Evolutionary conservation across 805 yeast species (phyloP), one percentile per base, ranked within the genome.

Genomic region (Saturnispora ahearnii): DNA sequence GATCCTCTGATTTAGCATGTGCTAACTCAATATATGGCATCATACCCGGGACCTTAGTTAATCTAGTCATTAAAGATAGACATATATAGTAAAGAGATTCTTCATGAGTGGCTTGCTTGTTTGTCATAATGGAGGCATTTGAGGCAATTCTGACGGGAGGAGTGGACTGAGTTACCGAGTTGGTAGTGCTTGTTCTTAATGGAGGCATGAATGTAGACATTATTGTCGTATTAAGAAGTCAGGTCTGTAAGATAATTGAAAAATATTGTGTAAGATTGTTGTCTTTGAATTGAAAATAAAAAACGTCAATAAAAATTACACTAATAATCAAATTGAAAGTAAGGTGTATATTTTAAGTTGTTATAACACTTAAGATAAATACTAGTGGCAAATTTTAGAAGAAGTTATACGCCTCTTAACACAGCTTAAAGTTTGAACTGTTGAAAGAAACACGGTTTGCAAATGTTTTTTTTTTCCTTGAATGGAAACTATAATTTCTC

Each of bases 21-120:
- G 91, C 90, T 34, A 79, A 68, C 48, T 76, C 74, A 51, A 86
- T 61, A 62, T 79, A 84, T 37, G 89, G 84, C 34, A 74, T 76
- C 74, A 88, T 73, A 18, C 83, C 89, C 0, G 84, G 79, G 22
- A 85, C 74, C 38, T 70, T 66, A 48, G 76, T 78, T 33, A 88
- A 65, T 52, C 83, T 66, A 51, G 67, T 71, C 59, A 79, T 74
- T 49, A 87, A 69, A 29, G 69, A 71, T 24, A 73, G 64, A 62
- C 93, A 81, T 36, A 85, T 76, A 62, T 82, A 81, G 62, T 78
- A 86, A 26, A 87, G 67, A 32, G 90, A 87, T 52, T 83, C 90
- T 46, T 73, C 69, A 21, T 81, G 78, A 22, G 74, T 68, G 5
- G 84, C 84, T 53, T 73, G 75, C 55, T 73, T 74, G 65, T 85